phyloP scores from a whole-genome alignment of 2,329 filamentous ascomycete genomes.

The Monilinia polystroma region DNA sequence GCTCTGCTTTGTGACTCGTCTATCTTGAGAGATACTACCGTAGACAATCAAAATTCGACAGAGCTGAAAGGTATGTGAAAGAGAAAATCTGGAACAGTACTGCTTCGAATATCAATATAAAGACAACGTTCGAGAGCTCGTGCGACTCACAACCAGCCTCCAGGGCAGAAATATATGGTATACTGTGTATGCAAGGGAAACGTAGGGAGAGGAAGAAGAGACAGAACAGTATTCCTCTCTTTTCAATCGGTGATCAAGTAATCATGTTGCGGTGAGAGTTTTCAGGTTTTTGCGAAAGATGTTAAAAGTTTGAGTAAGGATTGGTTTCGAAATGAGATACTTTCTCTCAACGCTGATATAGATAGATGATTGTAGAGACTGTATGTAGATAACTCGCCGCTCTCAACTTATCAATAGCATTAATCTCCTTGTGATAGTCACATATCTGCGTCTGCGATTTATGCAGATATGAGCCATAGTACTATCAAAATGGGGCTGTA shows the following conservation, averaged over 20 bases:
- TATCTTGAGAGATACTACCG: neutral
- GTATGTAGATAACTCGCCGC: slow-evolving; percentile 1
- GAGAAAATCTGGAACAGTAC: neutral
- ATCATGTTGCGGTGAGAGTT: slow-evolving; percentile 22
- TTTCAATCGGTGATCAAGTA: slow-evolving; percentile 15
- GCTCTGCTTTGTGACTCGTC: neutral
- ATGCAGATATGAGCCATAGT: slow-evolving; percentile 12
- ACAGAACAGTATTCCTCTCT: slow-evolving; percentile 15
- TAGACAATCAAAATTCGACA: neutral
- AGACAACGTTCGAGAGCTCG: too few species aligned
- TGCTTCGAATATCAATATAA: slow-evolving; percentile 11
- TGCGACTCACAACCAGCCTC: slow-evolving; percentile 1
- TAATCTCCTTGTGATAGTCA: slow-evolving; percentile 2
- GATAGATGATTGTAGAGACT: slow-evolving; percentile 2
- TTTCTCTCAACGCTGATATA: neutral
- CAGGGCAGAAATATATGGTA: slow-evolving; percentile 6
- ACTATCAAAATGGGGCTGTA: slow-evolving; percentile 12
- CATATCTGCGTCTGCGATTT: slow-evolving; percentile 6
- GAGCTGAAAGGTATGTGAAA: neutral
- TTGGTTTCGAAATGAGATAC: neutral
- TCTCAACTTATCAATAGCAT: slow-evolving; percentile 18
- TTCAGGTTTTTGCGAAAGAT: slow-evolving; percentile 12
- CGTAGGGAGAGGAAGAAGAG: slow-evolving; percentile 10
- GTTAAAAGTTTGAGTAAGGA: slow-evolving; percentile 1
- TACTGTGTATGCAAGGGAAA: neutral